Percentiles rank a stretch among this genome's conserved stretches.
phyloP scores from a whole-genome alignment of 192 early-diverging fungal genomes.

The Jimgerdemannia lactiflua region DNA sequence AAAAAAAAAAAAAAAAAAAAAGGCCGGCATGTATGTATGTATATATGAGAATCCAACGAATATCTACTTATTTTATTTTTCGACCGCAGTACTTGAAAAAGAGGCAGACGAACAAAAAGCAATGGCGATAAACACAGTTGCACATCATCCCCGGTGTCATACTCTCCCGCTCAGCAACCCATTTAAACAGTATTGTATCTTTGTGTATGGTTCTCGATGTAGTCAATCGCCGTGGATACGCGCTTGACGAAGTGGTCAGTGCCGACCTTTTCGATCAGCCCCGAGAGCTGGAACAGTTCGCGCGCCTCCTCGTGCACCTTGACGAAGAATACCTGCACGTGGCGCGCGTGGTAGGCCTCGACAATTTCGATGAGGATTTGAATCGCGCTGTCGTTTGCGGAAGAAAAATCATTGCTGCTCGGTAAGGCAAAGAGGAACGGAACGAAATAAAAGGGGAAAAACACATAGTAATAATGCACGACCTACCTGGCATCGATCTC shows the following conservation, averaged over 20 bases:
- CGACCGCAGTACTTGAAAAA: too few species aligned
- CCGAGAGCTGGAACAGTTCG: slow-evolving; percentile 68
- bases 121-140: too few species aligned
- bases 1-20: too few species aligned
- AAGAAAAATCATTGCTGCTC: too few species aligned
- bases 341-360: slow-evolving; percentile 74
- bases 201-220: slow-evolving; percentile 10
- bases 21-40: too few species aligned
- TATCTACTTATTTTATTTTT: too few species aligned
- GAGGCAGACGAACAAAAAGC: too few species aligned
- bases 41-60: too few species aligned
- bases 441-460: not conserved
- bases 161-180: too few species aligned
- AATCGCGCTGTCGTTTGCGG: slow-evolving; percentile 18
- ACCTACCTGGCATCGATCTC: slow-evolving; percentile 87
- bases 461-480: not conserved
- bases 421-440: too few species aligned
- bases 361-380: slow-evolving; percentile 91
- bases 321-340: slow-evolving; percentile 90
- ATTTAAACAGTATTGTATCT: not conserved
- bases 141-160: too few species aligned
- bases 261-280: slow-evolving; percentile 61
- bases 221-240: slow-evolving; percentile 40
- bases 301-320: slow-evolving; percentile 72
- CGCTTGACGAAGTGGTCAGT: slow-evolving; percentile 67